Evolutionary conservation across 2,329 filamentous ascomycete genomes (phyloP), one percentile per base, ranked within the genome.

Genomic region (Clarireedia paspali): DNA sequence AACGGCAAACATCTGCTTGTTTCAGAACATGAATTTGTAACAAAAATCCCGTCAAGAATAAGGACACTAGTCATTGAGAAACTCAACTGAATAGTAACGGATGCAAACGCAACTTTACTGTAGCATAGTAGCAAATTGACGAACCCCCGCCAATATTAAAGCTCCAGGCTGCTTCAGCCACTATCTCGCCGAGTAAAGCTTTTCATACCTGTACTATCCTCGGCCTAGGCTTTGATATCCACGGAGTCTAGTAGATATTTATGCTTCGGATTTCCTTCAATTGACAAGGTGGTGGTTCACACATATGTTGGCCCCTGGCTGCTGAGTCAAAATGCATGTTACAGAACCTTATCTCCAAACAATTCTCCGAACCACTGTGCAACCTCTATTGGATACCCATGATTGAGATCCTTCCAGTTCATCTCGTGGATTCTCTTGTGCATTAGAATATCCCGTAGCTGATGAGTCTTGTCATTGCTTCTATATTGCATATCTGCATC

Each of bases 381-480:
- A 47, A 48, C 20, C 9, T 4, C 15, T 20, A 24, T 15, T 14
- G 51, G 44, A 14, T 38, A 26, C 14, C 4, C 17, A 9, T 30
- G 20, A 6, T 6, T 12, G 5, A 24, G 20, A 45, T 45, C 17
- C 3, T 24, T 47, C 72, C 74, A 77, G 47, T 73, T 65, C 20
- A 82, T 73, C 50, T 81, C 75, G 54, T 81, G 78, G 17, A 83
- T 60, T 17, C 73, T 57, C 39, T 47, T 51, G 42, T 56, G 52
- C 38, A 56, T 27, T 6, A 50, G 6, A 4, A 34, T 17, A 6
- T 47, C 10, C 26, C 39, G 38, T 12, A 44, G 24, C 12, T 52
- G 30, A n/a, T 50, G 23, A 24, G 26, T 10, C 26, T 45, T 24
- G 14, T 27, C 23, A 7, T 44, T 40, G 12, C 20, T 17, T 6